Base-by-base conservation (phyloP, 2,329 filamentous ascomycete genomes). In the Neonectria punicea region DNA sequence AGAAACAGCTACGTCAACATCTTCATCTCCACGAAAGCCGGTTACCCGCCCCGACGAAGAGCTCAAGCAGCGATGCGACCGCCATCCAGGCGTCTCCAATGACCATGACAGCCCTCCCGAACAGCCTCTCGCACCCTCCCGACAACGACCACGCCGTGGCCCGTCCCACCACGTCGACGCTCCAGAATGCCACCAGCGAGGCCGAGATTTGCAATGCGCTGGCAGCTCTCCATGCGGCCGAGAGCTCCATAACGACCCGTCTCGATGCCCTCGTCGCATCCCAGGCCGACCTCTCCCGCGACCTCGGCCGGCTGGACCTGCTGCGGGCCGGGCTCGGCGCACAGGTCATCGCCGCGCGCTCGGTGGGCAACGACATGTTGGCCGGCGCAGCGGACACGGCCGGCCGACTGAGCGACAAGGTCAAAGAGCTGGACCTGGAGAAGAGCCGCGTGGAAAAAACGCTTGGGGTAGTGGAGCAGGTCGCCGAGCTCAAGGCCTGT, bases 401-500 rank as follows among this genome's bases (percentile, higher is more conserved):
- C 4, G 90, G 90, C 58, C 89, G 93, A 61, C 92, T 98, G 68
- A 97, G 94, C 60, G 89, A 89, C 75, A 92, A 94, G 58, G 96
- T 99, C 61, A 94, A 93, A 77, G 87, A 89, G 70, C 87, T 99
- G 36, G 96, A 99, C 76, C 85, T 93, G 61, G 95, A 99, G 81
- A 97, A 98, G 83, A 90, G 90, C 63, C 89, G 94, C 30, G 95
- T 99, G 9, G 94, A 96, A 78, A 91, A 94, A 55, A 98, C 96
- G 0, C 83, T 99, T 62, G 87, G 91, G 9, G 94, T 98, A 3
- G 96, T 98, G 11, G 95, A 98, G 80, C 94, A 98, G 81, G 95
- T 99, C 14, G 92, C 93, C 5, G 96, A 99, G 84, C 90, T 99
- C 70, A 98, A 98, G 81, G 93, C 96, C 9, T 99, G 96, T 77